Conservation (phyloP, 202 grass and related monocot species). For the Thinopyrum obtusiflorum region DNA sequence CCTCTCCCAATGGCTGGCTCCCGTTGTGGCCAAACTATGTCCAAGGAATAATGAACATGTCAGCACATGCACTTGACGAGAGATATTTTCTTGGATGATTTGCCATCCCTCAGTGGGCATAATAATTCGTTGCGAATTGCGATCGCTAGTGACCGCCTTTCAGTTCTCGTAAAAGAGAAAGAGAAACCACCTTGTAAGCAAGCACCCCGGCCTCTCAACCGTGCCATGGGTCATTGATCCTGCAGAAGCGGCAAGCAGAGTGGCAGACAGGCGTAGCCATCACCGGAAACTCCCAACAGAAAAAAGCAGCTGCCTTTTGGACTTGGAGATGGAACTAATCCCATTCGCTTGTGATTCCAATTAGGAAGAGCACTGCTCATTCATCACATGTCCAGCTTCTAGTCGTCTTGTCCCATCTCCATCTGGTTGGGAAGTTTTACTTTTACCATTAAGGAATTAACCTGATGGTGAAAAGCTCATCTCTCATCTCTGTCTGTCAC, state of each 20-base stretch:
- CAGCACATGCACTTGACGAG: conserved; percentile 27
- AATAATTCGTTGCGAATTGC: conserved; percentile 16
- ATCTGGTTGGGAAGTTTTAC: conserved; percentile 13
- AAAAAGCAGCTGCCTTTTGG: conserved; percentile 38
- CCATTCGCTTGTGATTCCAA: conserved; percentile 6
- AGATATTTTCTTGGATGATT: not conserved
- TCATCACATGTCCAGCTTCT: conserved; percentile 25
- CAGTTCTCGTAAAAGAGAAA: not conserved
- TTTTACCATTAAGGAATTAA: not conserved
- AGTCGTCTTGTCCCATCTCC: not conserved
- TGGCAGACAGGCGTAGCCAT: conserved; percentile 54
- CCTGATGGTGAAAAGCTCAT: not conserved
- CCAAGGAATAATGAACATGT: conserved; percentile 43
- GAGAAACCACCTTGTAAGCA: not conserved
- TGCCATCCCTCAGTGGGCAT: conserved; percentile 14
- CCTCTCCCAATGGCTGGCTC: not conserved
- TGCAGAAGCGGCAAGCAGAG: conserved; percentile 26
- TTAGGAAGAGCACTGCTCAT: conserved; percentile 32
- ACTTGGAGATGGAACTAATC: conserved; percentile 38
- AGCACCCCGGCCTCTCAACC: conserved; percentile 20
- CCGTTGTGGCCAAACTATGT: conserved; percentile 10
- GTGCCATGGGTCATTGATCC: conserved; percentile 30
- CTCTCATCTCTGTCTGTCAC: conserved; percentile 24
- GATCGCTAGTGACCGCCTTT: conserved; percentile 8
- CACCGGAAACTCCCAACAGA: conserved; percentile 31